A percentile compares a stretch with the other conserved stretches of the same genome.
These are phyloP conservation scores for Penicillium sp. DNA, from an alignment of 2,329 filamentous ascomycete genomes.

Conservation along the genomic window DNA sequence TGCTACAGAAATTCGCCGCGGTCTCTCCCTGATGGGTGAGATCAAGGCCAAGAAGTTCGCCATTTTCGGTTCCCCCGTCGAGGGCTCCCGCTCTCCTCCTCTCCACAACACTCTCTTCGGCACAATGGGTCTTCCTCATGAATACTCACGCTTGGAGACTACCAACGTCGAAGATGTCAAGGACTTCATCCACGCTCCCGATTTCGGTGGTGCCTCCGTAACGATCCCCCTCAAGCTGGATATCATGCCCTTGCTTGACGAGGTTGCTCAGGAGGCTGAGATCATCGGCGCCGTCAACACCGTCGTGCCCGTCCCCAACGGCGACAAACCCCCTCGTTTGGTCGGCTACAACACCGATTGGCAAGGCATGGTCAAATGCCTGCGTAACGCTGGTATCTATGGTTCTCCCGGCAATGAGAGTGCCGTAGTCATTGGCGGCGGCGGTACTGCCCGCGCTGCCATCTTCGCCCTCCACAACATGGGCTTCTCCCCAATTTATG, in stretches of 20 bases:
- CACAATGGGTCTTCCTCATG: slow-evolving; percentile 75
- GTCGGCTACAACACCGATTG: slow-evolving; percentile 94
- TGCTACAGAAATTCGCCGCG: slow-evolving; percentile 79
- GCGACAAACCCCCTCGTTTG: slow-evolving; percentile 53
- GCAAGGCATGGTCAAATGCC: slow-evolving; percentile 81
- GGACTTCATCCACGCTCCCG: slow-evolving; percentile 63
- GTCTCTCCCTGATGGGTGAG: slow-evolving; percentile 74
- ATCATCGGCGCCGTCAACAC: slow-evolving; percentile 94
- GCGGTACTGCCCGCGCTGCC: slow-evolving; percentile 87
- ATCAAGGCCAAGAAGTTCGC: slow-evolving; percentile 75
- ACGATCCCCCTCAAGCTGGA: slow-evolving; percentile 94
- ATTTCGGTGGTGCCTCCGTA: slow-evolving; percentile 91
- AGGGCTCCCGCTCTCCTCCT: slow-evolving; percentile 77
- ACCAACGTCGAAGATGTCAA: slow-evolving; percentile 60
- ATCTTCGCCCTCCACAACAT: slow-evolving; percentile 84
- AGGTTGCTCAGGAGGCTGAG: slow-evolving; percentile 73
- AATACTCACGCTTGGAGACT: slow-evolving; percentile 77
- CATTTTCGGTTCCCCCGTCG: slow-evolving; percentile 83
- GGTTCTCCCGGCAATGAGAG: slow-evolving; percentile 45
- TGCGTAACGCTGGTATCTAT: slow-evolving; percentile 66
- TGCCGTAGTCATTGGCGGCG: slow-evolving; percentile 83
- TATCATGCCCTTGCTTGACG: slow-evolving; percentile 77
- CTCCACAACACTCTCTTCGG: slow-evolving; percentile 85
- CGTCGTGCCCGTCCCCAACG: slow-evolving; percentile 63
- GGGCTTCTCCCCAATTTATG: slow-evolving; percentile 80